phyloP scores from a whole-genome alignment of 1,284 basidiomycete genomes.

The Rhodotorula sp. region DNA sequence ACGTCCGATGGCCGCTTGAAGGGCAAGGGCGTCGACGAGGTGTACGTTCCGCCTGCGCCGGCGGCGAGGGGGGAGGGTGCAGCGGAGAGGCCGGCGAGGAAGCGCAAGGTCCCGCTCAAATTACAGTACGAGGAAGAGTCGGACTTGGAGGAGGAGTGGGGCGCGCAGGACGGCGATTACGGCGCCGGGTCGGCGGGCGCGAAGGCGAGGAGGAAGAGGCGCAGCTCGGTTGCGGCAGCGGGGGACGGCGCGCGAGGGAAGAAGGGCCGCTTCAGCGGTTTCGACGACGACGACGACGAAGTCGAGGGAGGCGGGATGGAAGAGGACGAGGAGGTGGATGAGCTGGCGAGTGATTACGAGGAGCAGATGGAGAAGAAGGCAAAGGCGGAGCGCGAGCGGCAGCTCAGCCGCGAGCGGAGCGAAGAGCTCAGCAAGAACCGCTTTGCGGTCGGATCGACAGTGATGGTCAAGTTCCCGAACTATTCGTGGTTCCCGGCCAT shows the following conservation, averaged over 20 bases:
- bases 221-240: neutral
- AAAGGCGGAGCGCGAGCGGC: constrained; percentile 1
- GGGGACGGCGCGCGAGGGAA: neutral
- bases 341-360: constrained; percentile 18
- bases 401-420: neutral
- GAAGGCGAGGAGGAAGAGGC: neutral
- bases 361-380: constrained; percentile 2
- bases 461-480: constrained; percentile 16
- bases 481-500: constrained; percentile 4
- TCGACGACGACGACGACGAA: neutral
- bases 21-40: neutral
- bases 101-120: constrained; percentile 1
- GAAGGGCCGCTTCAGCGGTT: constrained; percentile 8
- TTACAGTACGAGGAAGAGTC: neutral
- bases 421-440: constrained; percentile 1
- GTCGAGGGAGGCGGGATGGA: neutral
- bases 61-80: neutral
- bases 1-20: neutral
- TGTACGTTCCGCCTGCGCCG: constrained; percentile 1
- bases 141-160: neutral
- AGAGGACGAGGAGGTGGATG: constrained; percentile 18
- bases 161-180: no score
- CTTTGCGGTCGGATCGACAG: constrained; percentile 5
- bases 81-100: constrained; percentile 6
- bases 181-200: neutral